Conservation (phyloP, 768 basidiomycete species). For the Kondoa malvinella region DNA sequence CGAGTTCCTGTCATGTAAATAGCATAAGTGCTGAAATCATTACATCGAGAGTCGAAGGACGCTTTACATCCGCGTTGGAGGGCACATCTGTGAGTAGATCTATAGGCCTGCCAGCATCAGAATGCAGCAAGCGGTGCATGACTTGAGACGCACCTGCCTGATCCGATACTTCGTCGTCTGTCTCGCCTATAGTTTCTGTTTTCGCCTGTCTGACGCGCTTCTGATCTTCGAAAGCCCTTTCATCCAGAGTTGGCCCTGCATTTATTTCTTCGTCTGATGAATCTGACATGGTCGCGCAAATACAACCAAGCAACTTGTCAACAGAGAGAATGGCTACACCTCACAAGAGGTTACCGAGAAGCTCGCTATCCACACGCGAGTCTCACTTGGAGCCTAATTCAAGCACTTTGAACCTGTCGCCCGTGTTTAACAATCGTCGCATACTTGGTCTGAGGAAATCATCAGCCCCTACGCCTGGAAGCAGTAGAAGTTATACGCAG, state of each 20-base stretch:
- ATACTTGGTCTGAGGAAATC: not conserved
- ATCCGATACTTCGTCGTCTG: not conserved
- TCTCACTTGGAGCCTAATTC: conserved; percentile 2
- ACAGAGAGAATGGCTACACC: not conserved
- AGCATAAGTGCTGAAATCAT: conserved; percentile 2
- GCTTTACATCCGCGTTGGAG: conserved; percentile 10
- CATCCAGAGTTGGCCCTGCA: conserved; percentile 5
- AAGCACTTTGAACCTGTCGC: not conserved
- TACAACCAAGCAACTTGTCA: not conserved
- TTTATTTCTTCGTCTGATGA: not conserved
- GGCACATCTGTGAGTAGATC: conserved; percentile 17
- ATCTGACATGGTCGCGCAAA: not conserved
- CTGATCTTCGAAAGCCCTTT: conserved; percentile 10
- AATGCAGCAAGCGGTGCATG: not conserved
- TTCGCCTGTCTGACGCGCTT: not conserved
- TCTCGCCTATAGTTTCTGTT: not conserved
- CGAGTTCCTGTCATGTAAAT: conserved; percentile 20
- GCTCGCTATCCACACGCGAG: not conserved
- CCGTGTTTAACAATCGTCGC: conserved; percentile 22
- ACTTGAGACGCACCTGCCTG: not conserved
- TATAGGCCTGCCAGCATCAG: not conserved
- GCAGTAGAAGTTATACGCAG: not conserved
- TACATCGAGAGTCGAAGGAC: not conserved
- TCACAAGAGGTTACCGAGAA: not conserved
- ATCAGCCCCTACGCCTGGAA: not conserved